Conservation (phyloP, 306 rosid genomes). For the Rosa chinensis region DNA sequence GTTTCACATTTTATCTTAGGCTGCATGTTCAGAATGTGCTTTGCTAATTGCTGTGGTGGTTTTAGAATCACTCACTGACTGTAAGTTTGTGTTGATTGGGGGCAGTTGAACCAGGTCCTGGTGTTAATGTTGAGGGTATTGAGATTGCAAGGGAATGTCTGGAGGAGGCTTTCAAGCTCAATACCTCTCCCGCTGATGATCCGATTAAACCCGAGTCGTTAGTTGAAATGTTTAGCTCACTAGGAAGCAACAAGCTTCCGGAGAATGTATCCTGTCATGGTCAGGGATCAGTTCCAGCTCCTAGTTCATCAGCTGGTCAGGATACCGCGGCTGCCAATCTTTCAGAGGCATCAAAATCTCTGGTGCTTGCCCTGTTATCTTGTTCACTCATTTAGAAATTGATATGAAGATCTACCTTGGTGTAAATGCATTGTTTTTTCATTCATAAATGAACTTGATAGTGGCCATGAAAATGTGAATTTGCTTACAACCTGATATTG, state of each 20-base stretch:
- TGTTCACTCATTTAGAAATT: neutral
- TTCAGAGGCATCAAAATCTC: constrained; percentile 32
- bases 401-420: neutral
- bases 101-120: constrained; percentile 71
- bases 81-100: constrained; percentile 19
- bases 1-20: neutral
- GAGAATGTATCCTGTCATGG: constrained; percentile 32
- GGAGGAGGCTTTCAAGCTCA: constrained; percentile 63
- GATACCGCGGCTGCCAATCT: constrained; percentile 29
- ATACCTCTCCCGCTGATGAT: constrained; percentile 40
- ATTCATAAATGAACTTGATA: neutral
- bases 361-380: constrained; percentile 28
- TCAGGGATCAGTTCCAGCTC: constrained; percentile 37
- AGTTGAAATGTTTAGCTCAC: constrained; percentile 63
- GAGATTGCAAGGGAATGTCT: constrained; percentile 86
- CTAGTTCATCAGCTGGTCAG: constrained; percentile 41
- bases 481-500: neutral
- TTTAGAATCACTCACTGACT: neutral
- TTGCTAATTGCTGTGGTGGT: neutral
- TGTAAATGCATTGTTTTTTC: neutral
- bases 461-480: neutral
- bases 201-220: constrained; percentile 42
- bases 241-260: constrained; percentile 39
- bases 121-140: constrained; percentile 71
- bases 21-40: neutral